phyloP scores from a whole-genome alignment of 106 monocot genomes.

The Dendrobium catenatum region DNA sequence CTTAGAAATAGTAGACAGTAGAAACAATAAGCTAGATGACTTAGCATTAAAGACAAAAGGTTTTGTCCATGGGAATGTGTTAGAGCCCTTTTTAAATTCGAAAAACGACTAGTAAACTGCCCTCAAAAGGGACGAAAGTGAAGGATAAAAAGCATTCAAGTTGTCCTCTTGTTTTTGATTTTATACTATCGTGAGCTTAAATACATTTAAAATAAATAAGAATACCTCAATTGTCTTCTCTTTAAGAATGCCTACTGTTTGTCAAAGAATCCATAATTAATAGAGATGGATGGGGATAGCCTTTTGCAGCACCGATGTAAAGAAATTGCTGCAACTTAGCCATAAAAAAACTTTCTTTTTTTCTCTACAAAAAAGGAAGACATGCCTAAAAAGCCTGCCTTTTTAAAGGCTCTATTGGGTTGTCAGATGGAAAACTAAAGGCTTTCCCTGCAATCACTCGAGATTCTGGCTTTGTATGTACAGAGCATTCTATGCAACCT shows the following conservation, averaged over 20 bases:
- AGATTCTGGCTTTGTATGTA: conserved; percentile 15
- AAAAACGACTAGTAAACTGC: conserved; percentile 16
- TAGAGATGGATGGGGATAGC: not conserved
- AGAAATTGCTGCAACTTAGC: not conserved
- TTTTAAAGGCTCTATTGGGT: conserved; percentile 11
- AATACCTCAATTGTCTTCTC: conserved; percentile 43
- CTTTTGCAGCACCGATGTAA: conserved; percentile 17
- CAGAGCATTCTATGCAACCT: conserved; percentile 15
- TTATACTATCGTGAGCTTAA: conserved; percentile 9
- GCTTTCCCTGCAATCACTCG: conserved; percentile 9
- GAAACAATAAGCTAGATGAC: conserved; percentile 10
- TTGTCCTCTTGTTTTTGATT: conserved; percentile 14
- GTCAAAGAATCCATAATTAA: conserved; percentile 45
- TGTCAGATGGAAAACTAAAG: not conserved
- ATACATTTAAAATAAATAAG: conserved; percentile 1
- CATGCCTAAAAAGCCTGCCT: conserved; percentile 8
- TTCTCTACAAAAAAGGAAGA: not conserved
- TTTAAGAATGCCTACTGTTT: conserved; percentile 37
- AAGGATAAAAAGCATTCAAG: conserved; percentile 41
- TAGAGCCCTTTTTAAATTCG: conserved; percentile 28
- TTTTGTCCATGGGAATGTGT: conserved; percentile 49
- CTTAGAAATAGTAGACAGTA: not conserved
- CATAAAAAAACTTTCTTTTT: not conserved
- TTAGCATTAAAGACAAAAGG: conserved; percentile 45
- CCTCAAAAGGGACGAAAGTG: conserved; percentile 89